Evolutionary conservation across 2,329 filamentous ascomycete genomes (phyloP), one percentile per base, ranked within the genome.

Genomic region (Ceratocystis harringtonii): DNA sequence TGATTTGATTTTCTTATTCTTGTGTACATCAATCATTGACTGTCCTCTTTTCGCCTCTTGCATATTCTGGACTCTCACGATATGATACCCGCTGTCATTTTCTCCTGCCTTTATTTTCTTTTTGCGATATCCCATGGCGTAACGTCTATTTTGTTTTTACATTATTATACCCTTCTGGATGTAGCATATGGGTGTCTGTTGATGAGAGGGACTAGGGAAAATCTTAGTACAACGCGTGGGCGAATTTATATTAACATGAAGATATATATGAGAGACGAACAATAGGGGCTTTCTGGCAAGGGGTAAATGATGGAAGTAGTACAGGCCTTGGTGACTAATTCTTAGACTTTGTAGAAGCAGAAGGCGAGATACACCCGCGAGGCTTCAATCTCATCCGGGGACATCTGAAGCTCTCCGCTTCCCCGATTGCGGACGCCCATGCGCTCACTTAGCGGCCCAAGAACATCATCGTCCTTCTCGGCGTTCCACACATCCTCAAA

Each of bases 401-500:
- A 87, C 62, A 96, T 89, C 60, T 88, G 74, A 69, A 96, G 76
- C 17, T 71, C 84, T 5, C 83, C 84, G 8, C 84, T 82, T 22
- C 82, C 82, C 43, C 88, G 81, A 71, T 87, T 88, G 44, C 90
- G 81, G 4, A 99, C 94, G 1, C 89, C 88, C 94, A 99, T 99
- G n/a, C 92, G 84, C 77, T 96, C 92, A 70, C 90, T 95, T 71
- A 99, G 75, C 22, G 88, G 86, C 0, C 92, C 91, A 48, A 99
- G 76, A 41, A 89, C 84, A 0, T 81, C 80, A 72, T 96, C 90
- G 68, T 95, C 86, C 76, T 92, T 94, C 75, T 97, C 92, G 25
- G 90, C 83, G 68, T 90, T 85, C 90, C 92, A 97, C 36, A 99
- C 88, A 70, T 97, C 92, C 50, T 84, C 78, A 74, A 99, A 99